phyloP scores from a whole-genome alignment of 2,329 filamentous ascomycete genomes.

The Bimuria novae-zelandiae region DNA sequence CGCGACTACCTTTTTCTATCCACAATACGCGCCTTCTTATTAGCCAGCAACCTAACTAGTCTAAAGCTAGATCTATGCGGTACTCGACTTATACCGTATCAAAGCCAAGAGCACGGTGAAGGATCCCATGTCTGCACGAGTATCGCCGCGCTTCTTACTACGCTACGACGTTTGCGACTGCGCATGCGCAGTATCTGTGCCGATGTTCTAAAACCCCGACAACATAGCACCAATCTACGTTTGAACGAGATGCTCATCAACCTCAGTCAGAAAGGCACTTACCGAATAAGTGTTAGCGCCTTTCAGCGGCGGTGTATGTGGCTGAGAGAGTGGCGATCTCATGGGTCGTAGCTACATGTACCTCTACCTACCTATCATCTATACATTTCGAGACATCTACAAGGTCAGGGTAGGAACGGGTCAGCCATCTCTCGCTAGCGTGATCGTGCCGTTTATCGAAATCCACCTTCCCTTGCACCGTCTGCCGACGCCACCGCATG shows the following conservation, averaged over 20 bases:
- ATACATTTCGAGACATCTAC: too few relatives aligned
- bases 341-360: too few relatives aligned
- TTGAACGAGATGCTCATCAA: slow-evolving; percentile 27
- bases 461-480: too few relatives aligned
- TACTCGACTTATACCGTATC: slow-evolving; percentile 16
- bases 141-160: slow-evolving; percentile 50
- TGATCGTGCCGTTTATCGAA: too few relatives aligned
- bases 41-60: slow-evolving; percentile 20
- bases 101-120: slow-evolving; percentile 19
- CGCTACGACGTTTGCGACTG: slow-evolving; percentile 39
- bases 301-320: too few relatives aligned
- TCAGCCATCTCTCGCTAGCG: too few relatives aligned
- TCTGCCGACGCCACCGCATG: too few relatives aligned
- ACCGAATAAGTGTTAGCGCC: too few relatives aligned
- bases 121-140: slow-evolving; percentile 46
- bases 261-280: too few relatives aligned
- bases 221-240: slow-evolving; percentile 23
- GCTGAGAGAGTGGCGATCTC: too few relatives aligned
- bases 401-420: too few relatives aligned
- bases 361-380: too few relatives aligned
- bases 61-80: slow-evolving; percentile 24
- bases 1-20: slow-evolving; percentile 24
- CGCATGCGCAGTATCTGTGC: slow-evolving; percentile 26
- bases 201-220: slow-evolving; percentile 23
- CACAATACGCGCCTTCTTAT: slow-evolving; percentile 22